These are phyloP conservation scores for Davidsoniella neocaledoniae DNA, from an alignment of 2,329 filamentous ascomycete species.

Conservation along the genomic window DNA sequence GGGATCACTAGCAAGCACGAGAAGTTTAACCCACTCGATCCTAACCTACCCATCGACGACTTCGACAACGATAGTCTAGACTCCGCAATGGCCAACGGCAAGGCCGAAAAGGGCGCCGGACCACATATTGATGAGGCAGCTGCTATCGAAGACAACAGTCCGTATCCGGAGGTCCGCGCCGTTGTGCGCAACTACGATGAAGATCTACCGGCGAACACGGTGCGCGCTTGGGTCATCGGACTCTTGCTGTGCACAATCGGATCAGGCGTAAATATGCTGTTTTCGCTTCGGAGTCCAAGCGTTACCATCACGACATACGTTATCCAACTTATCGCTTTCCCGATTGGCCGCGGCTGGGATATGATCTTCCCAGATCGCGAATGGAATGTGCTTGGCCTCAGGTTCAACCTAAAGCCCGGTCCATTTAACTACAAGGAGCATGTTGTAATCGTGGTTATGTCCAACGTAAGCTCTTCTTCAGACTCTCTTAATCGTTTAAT, in stretches of 20 bases:
- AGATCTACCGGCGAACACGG: constrained; percentile 46
- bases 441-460: constrained; percentile 46
- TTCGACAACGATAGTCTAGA: constrained; percentile 37
- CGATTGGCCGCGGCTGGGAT: constrained; percentile 38
- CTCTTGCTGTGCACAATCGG: constrained; percentile 43
- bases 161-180: constrained; percentile 50
- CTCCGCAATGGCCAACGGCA: constrained; percentile 34
- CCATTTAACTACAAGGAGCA: constrained; percentile 48
- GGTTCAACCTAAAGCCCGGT: constrained; percentile 39
- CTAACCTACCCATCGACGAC: constrained; percentile 46
- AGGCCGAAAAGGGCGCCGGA: constrained; percentile 32
- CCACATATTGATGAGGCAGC: constrained; percentile 37
- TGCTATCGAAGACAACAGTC: constrained; percentile 46
- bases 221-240: constrained; percentile 48
- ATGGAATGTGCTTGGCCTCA: constrained; percentile 33
- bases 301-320: constrained; percentile 44
- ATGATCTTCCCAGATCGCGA: constrained; percentile 35
- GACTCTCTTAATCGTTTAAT: background rate
- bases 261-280: constrained; percentile 44
- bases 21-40: constrained; percentile 29
- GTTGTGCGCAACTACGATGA: constrained; percentile 49
- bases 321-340: constrained; percentile 45
- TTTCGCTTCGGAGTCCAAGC: constrained; percentile 41
- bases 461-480: constrained; percentile 30
- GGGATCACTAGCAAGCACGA: background rate